Conservation (phyloP, 2,329 filamentous ascomycete genomes). For the Botryotinia narcissicola region DNA sequence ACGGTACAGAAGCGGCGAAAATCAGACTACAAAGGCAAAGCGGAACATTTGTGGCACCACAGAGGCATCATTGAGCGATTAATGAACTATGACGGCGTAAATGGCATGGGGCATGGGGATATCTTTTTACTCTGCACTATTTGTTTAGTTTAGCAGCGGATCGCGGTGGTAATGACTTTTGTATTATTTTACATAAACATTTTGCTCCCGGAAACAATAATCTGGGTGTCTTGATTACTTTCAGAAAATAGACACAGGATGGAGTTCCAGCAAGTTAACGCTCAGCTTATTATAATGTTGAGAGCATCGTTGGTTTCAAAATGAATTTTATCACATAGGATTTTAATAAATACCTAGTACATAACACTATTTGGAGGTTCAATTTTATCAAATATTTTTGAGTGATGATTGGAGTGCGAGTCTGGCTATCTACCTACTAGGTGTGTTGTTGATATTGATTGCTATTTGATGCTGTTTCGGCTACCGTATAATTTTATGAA, state of each 20-base stretch:
- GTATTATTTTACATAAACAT: conserved; percentile 22
- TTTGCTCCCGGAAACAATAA: conserved; percentile 18
- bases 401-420: background rate
- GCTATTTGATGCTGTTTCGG: background rate
- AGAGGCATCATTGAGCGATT: conserved; percentile 33
- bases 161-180: conserved; percentile 23
- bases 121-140: conserved; percentile 27
- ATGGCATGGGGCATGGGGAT: conserved; percentile 27
- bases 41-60: conserved; percentile 23
- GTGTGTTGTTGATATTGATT: background rate
- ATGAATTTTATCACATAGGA: background rate
- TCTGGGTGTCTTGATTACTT: conserved; percentile 19
- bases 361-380: background rate
- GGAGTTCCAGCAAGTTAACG: background rate
- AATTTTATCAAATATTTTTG: background rate
- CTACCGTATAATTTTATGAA: conserved; percentile 13
- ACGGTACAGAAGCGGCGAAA: conserved; percentile 66
- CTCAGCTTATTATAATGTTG: conserved; percentile 6
- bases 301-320: background rate
- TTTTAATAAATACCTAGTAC: background rate
- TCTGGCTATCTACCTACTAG: background rate
- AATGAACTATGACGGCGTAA: conserved; percentile 37
- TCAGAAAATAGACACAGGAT: conserved; percentile 18
- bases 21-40: conserved; percentile 46
- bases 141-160: conserved; percentile 22